Evolutionary conservation across 495 filamentous ascomycete species (phyloP).

Genomic region (Umbilicaria muhlenbergii): DNA sequence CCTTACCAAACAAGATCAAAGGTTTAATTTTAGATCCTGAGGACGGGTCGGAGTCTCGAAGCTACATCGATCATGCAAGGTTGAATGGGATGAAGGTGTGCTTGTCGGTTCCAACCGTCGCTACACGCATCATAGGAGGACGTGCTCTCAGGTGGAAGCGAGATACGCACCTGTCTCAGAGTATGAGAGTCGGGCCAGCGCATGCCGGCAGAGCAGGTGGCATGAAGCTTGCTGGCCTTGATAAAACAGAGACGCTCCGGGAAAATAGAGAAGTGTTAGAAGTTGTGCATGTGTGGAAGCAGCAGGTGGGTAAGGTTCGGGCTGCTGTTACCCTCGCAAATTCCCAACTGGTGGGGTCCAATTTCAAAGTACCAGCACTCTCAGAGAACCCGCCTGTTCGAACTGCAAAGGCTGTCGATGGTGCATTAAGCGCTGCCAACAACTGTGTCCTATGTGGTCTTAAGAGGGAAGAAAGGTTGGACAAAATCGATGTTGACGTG

Average conservation of each 20-base stretch:
- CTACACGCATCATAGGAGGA: constrained; percentile 70
- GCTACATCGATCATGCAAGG: constrained; percentile 5
- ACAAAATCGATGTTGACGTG: constrained; percentile 56
- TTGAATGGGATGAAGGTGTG: constrained; percentile 24
- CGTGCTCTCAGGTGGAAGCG: constrained; percentile 80
- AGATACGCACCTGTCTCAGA: constrained; percentile 69
- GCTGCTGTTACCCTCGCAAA: constrained; percentile 9
- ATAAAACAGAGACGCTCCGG: constrained; percentile 60
- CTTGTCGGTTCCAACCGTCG: constrained; percentile 45
- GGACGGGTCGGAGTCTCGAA: constrained; percentile 19
- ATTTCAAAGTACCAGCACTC: constrained; percentile 50
- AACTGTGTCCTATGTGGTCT: constrained; percentile 82
- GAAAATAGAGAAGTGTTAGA: constrained; percentile 83
- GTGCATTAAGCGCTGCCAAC: constrained; percentile 52
- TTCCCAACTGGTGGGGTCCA: constrained; percentile 21
- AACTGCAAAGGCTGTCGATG: constrained; percentile 36
- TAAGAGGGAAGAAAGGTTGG: constrained; percentile 68
- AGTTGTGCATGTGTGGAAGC: constrained; percentile 56
- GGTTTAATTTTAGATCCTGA: constrained; percentile 7
- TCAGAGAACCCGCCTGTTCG: constrained; percentile 43
- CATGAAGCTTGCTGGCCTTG: constrained; percentile 79
- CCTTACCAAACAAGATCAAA: constrained; percentile 15
- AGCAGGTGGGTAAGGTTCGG: constrained; percentile 41
- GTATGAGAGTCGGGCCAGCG: constrained; percentile 70
- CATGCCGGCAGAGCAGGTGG: constrained; percentile 47